Evolutionary conservation across 257 asterid species (phyloP), one percentile per base, ranked within the genome.

Genomic region (Jacaranda mimosifolia): DNA sequence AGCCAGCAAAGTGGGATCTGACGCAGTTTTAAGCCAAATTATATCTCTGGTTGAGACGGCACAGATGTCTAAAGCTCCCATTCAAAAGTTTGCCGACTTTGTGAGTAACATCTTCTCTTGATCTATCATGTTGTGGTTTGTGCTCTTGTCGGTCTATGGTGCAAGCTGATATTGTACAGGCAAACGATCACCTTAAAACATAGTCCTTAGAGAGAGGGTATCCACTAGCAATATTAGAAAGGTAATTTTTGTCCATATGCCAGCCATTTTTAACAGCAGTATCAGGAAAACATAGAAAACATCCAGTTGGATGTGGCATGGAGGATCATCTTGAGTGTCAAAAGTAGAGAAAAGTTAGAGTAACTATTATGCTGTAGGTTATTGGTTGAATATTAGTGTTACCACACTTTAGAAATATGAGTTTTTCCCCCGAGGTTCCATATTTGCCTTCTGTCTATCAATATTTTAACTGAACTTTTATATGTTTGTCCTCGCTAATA

Each of bases 1-100:
- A 81, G 92, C 92, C 55, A 83, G 58, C 78, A 87, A 86, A 87
- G 95, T 90, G 63, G 95, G 95, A 66, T 87, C 95, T 10, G 85
- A 85, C 80, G 86, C 95, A 63, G 86, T 90, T 78, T 77, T 90
- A 87, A 90, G 91, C 85, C 95, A 90, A 85, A 90, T 90, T 70
- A 90, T 90, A 76, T 86, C 90, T 78, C 82, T 86, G 10, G 89
- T 88, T 66, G 89, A 88, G 79, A 82, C 92, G 3, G 92, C 89
- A 46, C 92, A 88, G 68, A 88, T 88, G 90, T 87, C 89, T 40
- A 88, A 88, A 86, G 92, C 92, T 70, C 92, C 90, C 0, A 86
- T 86, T 59, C 92, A 88, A 69, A 86, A 88, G 74, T 77, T 86
- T 62, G 92, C 90, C 8, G 92, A 88, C 68, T 83, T 82, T 6